Conservation (phyloP, 2,329 filamentous ascomycete genomes). For the Colletotrichum sp. region DNA sequence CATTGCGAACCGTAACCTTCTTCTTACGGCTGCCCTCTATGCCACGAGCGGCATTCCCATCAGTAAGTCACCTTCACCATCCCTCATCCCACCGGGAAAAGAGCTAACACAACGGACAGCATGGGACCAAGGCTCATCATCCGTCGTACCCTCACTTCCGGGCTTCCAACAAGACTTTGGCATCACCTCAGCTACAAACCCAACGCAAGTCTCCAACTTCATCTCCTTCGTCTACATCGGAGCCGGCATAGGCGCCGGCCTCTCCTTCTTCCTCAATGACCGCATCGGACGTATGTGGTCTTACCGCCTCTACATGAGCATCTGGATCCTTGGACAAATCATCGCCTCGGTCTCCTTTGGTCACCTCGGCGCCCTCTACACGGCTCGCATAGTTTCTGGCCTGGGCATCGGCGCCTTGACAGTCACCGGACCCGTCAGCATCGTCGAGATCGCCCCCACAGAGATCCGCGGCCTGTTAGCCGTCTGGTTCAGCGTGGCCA, state of each 20-base stretch:
- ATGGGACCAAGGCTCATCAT: conserved; percentile 1
- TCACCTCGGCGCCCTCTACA: conserved; percentile 35
- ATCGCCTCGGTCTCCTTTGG: conserved; percentile 31
- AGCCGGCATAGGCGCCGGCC: conserved; percentile 20
- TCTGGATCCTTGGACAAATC: conserved; percentile 39
- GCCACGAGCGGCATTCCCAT: conserved; percentile 23
- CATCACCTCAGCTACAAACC: conserved; percentile 27
- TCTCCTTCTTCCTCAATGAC: conserved; percentile 47
- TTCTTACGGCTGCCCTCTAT: conserved; percentile 23
- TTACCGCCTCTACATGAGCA: conserved; percentile 37
- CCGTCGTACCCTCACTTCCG: conserved; percentile 35
- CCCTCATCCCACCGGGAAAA: too few relatives aligned
- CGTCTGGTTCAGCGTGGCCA: conserved; percentile 40
- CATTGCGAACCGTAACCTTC: conserved; percentile 20
- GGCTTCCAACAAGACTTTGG: conserved; percentile 40
- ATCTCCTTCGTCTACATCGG: conserved; percentile 39
- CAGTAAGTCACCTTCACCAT: not conserved
- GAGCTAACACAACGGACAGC: not conserved
- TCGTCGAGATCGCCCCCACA: conserved; percentile 44
- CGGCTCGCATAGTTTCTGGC: conserved; percentile 39
- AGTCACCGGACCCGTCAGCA: conserved; percentile 40
- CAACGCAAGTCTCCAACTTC: conserved; percentile 32
- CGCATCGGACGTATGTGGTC: conserved; percentile 44
- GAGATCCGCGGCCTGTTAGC: conserved; percentile 43
- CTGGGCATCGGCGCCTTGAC: conserved; percentile 42